These are phyloP conservation scores for Hypholoma sublateritium DNA, from an alignment of 768 basidiomycete genomes.

Conservation along the genomic window DNA sequence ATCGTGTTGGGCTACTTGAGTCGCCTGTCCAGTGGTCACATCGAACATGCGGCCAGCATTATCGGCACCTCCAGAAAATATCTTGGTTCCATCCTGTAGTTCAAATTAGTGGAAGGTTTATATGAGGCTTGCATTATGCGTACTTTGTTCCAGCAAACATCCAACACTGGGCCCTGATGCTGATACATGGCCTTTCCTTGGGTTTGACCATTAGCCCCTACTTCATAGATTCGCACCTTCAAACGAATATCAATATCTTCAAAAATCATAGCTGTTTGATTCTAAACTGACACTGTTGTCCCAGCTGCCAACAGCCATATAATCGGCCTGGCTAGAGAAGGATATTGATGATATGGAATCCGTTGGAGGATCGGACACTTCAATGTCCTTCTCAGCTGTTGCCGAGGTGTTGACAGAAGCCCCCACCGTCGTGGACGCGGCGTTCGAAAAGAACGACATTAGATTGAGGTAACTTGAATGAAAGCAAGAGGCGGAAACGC, in stretches of 20 bases:
- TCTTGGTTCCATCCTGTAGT: constrained; percentile 80
- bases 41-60: constrained; percentile 96
- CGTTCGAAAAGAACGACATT: constrained; percentile 43
- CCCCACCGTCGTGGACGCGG: constrained; percentile 27
- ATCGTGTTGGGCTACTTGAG: constrained; percentile 89
- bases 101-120: not conserved
- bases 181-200: constrained; percentile 88
- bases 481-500: not conserved
- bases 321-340: constrained; percentile 85
- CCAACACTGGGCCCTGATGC: constrained; percentile 89
- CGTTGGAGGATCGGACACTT: constrained; percentile 75
- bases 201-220: constrained; percentile 74
- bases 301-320: constrained; percentile 93
- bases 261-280: not conserved
- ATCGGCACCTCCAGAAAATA: constrained; percentile 92
- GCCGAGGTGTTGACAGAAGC: constrained; percentile 34
- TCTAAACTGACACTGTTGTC: constrained; percentile 73
- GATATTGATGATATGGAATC: constrained; percentile 87
- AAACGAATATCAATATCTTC: constrained; percentile 11
- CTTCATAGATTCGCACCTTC: constrained; percentile 93
- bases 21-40: constrained; percentile 74
- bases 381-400: constrained; percentile 71
- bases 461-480: constrained; percentile 1
- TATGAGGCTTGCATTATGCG: constrained; percentile 17
- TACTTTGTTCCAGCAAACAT: constrained; percentile 91